Conservation (phyloP, 495 filamentous ascomycete species). For the Penicillium ochrochloron region DNA sequence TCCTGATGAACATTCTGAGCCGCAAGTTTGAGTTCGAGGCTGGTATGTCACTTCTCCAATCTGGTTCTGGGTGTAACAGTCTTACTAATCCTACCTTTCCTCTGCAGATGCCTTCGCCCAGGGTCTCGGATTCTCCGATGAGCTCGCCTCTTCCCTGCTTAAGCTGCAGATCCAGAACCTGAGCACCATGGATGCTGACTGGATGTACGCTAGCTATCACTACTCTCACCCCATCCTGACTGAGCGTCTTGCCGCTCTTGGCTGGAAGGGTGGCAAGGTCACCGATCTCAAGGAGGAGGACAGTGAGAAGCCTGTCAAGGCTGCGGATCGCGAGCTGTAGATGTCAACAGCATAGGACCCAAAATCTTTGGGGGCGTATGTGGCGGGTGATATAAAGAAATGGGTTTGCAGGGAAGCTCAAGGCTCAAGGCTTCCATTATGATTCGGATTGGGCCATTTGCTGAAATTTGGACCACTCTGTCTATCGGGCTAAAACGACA, state of each 20-base stretch:
- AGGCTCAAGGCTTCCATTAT: constrained; percentile 15
- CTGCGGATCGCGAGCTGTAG: constrained; percentile 63
- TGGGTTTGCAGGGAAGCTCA: constrained; percentile 8
- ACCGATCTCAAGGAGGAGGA: constrained; percentile 53
- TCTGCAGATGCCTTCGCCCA: constrained; percentile 76
- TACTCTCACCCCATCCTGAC: constrained; percentile 96
- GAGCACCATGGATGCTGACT: constrained; percentile 97
- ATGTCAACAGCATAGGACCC: neutral
- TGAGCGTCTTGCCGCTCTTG: constrained; percentile 86
- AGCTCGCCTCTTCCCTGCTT: constrained; percentile 85
- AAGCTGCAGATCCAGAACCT: constrained; percentile 98
- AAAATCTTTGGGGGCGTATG: constrained; percentile 12
- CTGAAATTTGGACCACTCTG: constrained; percentile 9
- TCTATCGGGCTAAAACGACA: constrained; percentile 21
- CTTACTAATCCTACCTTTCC: neutral
- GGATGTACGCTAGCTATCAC: constrained; percentile 96
- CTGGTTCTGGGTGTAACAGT: neutral
- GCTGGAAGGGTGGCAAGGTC: constrained; percentile 73
- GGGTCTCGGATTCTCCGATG: constrained; percentile 79
- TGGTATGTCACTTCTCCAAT: constrained; percentile 53
- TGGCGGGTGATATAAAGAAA: constrained; percentile 4
- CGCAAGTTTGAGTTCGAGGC: constrained; percentile 95
- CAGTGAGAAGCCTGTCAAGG: constrained; percentile 57
- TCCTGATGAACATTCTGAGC: constrained; percentile 94
- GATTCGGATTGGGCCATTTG: constrained; percentile 14